phyloP scores from a whole-genome alignment of 768 basidiomycete genomes.

The Rhodotorula taiwanensis region DNA sequence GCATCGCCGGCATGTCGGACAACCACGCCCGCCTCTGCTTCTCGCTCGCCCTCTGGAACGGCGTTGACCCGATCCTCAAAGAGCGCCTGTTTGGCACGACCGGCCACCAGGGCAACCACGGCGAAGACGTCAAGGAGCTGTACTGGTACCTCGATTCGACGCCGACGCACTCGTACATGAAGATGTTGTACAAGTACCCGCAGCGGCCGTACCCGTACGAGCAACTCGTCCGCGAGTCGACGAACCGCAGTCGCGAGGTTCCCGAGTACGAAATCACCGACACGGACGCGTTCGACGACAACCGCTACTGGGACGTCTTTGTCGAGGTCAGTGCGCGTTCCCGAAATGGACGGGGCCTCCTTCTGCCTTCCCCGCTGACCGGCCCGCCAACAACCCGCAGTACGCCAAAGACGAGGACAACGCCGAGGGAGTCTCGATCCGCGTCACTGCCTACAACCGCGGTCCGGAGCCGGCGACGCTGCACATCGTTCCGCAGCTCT shows the following conservation, averaged over 20 bases:
- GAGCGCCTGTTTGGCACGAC: constrained; percentile 95
- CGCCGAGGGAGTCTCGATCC: constrained; percentile 77
- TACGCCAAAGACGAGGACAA: constrained; percentile 96
- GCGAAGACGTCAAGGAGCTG: constrained; percentile 97
- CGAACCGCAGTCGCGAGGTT: constrained; percentile 72
- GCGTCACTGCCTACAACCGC: constrained; percentile 93
- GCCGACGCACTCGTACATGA: constrained; percentile 99
- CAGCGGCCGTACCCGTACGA: constrained; percentile 90
- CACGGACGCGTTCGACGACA: constrained; percentile 80
- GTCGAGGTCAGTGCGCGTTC: constrained; percentile 63
- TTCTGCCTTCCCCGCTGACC: too few relatives aligned
- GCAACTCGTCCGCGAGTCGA: constrained; percentile 77
- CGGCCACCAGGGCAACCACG: constrained; percentile 92
- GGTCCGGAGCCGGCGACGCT: constrained; percentile 90
- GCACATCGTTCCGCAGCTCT: constrained; percentile 89
- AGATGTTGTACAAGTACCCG: constrained; percentile 98
- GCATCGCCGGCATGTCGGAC: constrained; percentile 92
- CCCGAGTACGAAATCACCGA: constrained; percentile 90
- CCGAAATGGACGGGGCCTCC: constrained; percentile 9
- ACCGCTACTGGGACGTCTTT: constrained; percentile 97
- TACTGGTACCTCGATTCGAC: constrained; percentile 99
- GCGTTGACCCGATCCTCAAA: constrained; percentile 85
- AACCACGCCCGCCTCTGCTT: constrained; percentile 93
- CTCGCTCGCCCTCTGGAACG: constrained; percentile 88
- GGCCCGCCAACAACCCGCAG: constrained; percentile 46